Evolutionary conservation across 495 filamentous ascomycete genomes (phyloP), one percentile per base, ranked within the genome.

Genomic region (Hypoxylon subgilvum): DNA sequence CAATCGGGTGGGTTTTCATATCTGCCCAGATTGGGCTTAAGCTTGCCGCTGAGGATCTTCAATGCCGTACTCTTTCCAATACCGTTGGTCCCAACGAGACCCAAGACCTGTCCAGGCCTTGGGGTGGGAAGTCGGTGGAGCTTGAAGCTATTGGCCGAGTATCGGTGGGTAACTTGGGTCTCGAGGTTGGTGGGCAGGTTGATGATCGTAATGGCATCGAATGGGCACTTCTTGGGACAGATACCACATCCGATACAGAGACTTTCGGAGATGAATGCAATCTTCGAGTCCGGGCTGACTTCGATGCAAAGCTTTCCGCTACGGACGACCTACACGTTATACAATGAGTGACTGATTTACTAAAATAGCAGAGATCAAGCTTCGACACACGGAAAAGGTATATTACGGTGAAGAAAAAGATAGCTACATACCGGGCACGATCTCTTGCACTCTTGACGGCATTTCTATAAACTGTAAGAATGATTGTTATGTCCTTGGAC

Each of bases 141-240:
- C 82, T 98, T 98, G 84, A 98, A 98, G 78, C 92, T 97, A 80
- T 98, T 98, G 64, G 94, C 93, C 9, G 92, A 93, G 76, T 98
- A 98, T 73, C 95, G 90, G 73, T 98, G 94, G 55, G 94, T 97
- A 65, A 98, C 92, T 69, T 97, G 88, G 52, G 86, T 92, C 74
- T 98, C 94, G 71, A 98, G 85, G 75, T 97, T 98, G 74, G 94
- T 97, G 50, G 95, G 94, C 76, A 98, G 76, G 77, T 97, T 97
- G 90, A 98, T 97, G 72, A 98, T 97, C 71, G 92, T 91, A 76
- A 98, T 98, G 52, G 95, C 94, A 65, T 90, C 89, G 74, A 98
- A 98, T n/a, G 94, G 94, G 75, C 94, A 97, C 75, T 97, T 96
- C 79, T 97, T 97, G 21, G 91, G 91, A 70, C 94, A 98, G 76